Base-by-base conservation (phyloP, 2,329 filamentous ascomycete species). In the Sclerotinia nivalis region DNA sequence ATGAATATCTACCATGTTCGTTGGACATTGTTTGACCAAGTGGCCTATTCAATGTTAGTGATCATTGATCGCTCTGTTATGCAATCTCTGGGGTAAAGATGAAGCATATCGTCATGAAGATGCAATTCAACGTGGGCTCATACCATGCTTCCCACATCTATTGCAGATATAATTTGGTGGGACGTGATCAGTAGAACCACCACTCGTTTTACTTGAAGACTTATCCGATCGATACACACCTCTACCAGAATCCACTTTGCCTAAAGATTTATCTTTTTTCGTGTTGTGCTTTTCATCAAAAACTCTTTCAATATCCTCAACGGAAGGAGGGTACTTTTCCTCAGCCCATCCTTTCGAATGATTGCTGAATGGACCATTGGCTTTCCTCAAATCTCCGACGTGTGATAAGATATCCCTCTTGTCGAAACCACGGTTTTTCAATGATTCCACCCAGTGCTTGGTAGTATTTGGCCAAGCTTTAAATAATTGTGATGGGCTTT, bases 21-120 rank as follows among this genome's bases (percentile, higher is more conserved):
- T 84, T 25, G 82, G 82, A 66, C 82, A 84, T 1, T 75, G 47
- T 65, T 79, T 74, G 25, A 82, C 73, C 70, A 73, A 77, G 71
- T 83, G 82, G 37, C 81, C 82, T 84, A 69, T 47, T 40, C 15
- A 22, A 20, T 45, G 56, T 72, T 52, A 73, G 68, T 64, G 47
- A 15, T 40, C 9, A 28, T 64, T 20, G 2, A 20, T 40, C 40
- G 31, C 47, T 64, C n/a, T 6, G n/a, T 18, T 12, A 37, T 20
- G 28, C 4, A 8, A 28, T 6, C 15, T 22, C 15, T 1, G 15
- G 28, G n/a, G 28, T 52, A 28, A 5, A n/a, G 61, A 52, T 40
- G n/a, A 40, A 52, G 28, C 52, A 5, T 43, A 28, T 37, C 37
- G 34, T 28, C 12, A 40, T 47, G 20, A 49, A 28, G 18, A 31